Evolutionary conservation across 1,284 basidiomycete species (phyloP).

Genomic region (Acaromyces ingoldii): DNA sequence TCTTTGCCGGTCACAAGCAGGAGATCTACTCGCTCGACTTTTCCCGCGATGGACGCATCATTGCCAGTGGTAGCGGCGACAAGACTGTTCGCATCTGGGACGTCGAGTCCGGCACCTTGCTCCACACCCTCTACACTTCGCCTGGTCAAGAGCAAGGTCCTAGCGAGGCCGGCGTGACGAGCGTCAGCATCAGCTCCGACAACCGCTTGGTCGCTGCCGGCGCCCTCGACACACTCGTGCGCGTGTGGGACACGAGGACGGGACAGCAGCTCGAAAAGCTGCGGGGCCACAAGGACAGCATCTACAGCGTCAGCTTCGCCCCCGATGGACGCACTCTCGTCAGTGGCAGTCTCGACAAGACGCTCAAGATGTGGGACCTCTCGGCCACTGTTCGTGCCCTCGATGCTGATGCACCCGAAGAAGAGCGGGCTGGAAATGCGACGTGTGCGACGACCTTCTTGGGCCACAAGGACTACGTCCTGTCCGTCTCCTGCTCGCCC

Average conservation of each 20-base stretch:
- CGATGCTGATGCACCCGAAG: constrained; percentile 21
- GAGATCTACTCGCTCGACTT: constrained; percentile 86
- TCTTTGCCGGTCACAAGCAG: constrained; percentile 78
- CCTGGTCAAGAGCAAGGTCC: constrained; percentile 56
- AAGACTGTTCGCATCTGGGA: constrained; percentile 87
- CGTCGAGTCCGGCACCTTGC: constrained; percentile 59
- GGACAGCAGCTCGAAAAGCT: constrained; percentile 70
- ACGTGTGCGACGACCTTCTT: constrained; percentile 71
- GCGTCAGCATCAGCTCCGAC: constrained; percentile 74
- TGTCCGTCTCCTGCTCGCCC: constrained; percentile 72
- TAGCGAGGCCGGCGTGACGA: constrained; percentile 67
- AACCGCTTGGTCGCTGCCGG: constrained; percentile 76
- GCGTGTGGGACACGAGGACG: constrained; percentile 76
- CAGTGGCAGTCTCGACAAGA: constrained; percentile 79
- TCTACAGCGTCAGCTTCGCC: constrained; percentile 78
- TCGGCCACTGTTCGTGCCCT: constrained; percentile 54
- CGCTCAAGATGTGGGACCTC: constrained; percentile 81
- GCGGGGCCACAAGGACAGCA: constrained; percentile 74
- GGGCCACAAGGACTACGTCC: constrained; percentile 82
- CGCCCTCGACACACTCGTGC: constrained; percentile 73
- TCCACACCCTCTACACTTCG: constrained; percentile 47
- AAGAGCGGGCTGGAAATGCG: constrained; percentile 48
- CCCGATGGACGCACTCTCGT: constrained; percentile 73
- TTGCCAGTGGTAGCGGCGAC: constrained; percentile 85
- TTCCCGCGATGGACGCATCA: constrained; percentile 70